Evolutionary conservation across 1,139 yeast genomes (phyloP).

Genomic region (Nematodospora anomalae): DNA sequence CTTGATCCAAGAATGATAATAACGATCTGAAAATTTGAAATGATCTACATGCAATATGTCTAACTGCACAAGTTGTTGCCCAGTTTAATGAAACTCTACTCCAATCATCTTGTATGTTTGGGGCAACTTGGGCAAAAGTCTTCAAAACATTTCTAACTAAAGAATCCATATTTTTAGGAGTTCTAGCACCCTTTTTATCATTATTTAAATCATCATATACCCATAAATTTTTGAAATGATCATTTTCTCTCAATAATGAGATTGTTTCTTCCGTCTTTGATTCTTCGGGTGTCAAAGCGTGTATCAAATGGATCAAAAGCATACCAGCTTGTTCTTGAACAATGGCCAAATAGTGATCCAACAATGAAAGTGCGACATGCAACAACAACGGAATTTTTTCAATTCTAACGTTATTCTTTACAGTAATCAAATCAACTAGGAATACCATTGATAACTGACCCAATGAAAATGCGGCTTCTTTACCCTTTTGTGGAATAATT

Average conservation of each 20-base stretch:
- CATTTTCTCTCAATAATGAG: constrained; percentile 51
- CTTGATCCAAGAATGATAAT: constrained; percentile 74
- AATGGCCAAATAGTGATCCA: constrained; percentile 82
- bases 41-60: constrained; percentile 95
- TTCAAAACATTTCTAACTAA: constrained; percentile 65
- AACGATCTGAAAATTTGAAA: constrained; percentile 89
- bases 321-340: constrained; percentile 86
- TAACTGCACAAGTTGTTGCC: constrained; percentile 98
- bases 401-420: constrained; percentile 56
- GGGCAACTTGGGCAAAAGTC: constrained; percentile 50
- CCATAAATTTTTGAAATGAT: constrained; percentile 56
- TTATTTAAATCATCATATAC: constrained; percentile 80
- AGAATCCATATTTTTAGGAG: constrained; percentile 86
- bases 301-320: constrained; percentile 71
- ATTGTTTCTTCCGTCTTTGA: constrained; percentile 55
- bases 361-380: constrained; percentile 76
- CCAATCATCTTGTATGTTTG: constrained; percentile 76
- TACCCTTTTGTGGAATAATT: constrained; percentile 57
- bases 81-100: constrained; percentile 78
- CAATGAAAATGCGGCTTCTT: constrained; percentile 77
- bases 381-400: constrained; percentile 68
- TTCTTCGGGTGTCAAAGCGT: constrained; percentile 58
- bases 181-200: constrained; percentile 77
- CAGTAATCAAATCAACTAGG: constrained; percentile 74
- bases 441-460: constrained; percentile 88